phyloP scores from a whole-genome alignment of 2,329 filamentous ascomycete species.

The Colletotrichum sansevieriae region DNA sequence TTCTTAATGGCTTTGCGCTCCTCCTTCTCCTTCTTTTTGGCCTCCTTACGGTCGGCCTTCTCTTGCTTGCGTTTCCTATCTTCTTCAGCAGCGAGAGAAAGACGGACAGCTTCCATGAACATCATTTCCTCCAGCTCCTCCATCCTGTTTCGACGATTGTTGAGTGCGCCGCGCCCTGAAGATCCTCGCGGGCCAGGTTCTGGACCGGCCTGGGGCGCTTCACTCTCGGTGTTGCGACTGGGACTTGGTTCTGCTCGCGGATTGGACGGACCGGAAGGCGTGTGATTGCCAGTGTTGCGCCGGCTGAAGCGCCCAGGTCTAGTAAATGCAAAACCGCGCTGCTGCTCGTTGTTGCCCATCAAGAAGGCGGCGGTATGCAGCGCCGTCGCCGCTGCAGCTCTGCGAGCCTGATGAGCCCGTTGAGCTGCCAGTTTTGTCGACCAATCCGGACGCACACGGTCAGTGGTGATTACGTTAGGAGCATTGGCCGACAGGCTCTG shows the following conservation, averaged over 20 bases:
- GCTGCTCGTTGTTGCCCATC: slow-evolving; percentile 74
- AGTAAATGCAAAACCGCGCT: slow-evolving; percentile 60
- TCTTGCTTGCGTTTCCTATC: slow-evolving; percentile 89
- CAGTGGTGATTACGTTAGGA: slow-evolving; percentile 90
- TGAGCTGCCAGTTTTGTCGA: slow-evolving; percentile 88
- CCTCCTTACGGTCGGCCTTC: slow-evolving; percentile 83
- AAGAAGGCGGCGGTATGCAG: slow-evolving; percentile 95
- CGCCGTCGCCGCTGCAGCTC: slow-evolving; percentile 93
- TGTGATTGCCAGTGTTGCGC: slow-evolving; percentile 61
- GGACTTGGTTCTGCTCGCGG: slow-evolving; percentile 50
- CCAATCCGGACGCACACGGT: slow-evolving; percentile 95
- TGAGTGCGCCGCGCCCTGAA: slow-evolving; percentile 46
- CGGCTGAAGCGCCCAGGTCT: slow-evolving; percentile 68
- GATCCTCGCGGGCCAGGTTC: slow-evolving; percentile 52
- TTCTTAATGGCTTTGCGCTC: slow-evolving; percentile 83
- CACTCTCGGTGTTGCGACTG: slow-evolving; percentile 45
- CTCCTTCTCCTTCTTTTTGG: slow-evolving; percentile 87
- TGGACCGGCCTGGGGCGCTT: slow-evolving; percentile 46
- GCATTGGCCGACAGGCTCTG: slow-evolving; percentile 83
- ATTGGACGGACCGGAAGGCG: slow-evolving; percentile 44
- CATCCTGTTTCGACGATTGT: slow-evolving; percentile 66
- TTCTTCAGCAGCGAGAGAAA: slow-evolving; percentile 93
- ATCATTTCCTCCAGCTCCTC: slow-evolving; percentile 97
- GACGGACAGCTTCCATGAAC: slow-evolving; percentile 95
- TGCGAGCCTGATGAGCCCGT: slow-evolving; percentile 84